These are phyloP conservation scores for Blastobotrys americana DNA, from an alignment of 805 yeast genomes.

Conservation along the genomic window DNA sequence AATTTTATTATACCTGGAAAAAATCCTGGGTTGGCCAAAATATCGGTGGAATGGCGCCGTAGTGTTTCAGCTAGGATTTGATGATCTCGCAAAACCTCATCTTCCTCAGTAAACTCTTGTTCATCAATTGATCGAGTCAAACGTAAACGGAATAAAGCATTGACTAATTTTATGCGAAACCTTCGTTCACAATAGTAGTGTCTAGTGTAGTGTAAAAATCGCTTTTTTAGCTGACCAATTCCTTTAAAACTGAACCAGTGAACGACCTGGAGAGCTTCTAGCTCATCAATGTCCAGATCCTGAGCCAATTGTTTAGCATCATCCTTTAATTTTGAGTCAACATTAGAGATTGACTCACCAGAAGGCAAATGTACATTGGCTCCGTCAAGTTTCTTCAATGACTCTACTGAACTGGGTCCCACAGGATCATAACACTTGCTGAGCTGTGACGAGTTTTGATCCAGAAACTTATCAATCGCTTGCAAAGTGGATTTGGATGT, in stretches of 20 bases:
- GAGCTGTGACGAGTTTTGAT: background rate
- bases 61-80: too few species aligned
- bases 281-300: constrained; percentile 11
- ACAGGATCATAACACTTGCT: constrained; percentile 12
- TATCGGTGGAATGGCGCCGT: constrained; percentile 8
- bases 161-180: constrained; percentile 14
- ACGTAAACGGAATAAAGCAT: constrained; percentile 9
- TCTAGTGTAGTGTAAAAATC: constrained; percentile 9
- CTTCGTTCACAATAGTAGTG: constrained; percentile 19
- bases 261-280: constrained; percentile 15
- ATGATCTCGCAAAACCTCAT: too few species aligned
- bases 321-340: constrained; percentile 6
- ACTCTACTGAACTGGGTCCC: constrained; percentile 2
- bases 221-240: constrained; percentile 7
- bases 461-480: constrained; percentile 7
- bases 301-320: constrained; percentile 15
- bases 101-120: constrained; percentile 1
- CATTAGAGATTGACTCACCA: constrained; percentile 5
- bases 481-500: constrained; percentile 6
- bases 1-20: constrained; percentile 8
- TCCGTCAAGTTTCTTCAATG: constrained; percentile 4
- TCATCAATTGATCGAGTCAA: background rate
- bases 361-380: background rate
- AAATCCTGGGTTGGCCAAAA: constrained; percentile 8
- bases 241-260: constrained; percentile 12